Evolutionary conservation across 2,329 filamentous ascomycete genomes (phyloP), one percentile per base, ranked within the genome.

Genomic region (Aspergillus pseudotamarii): DNA sequence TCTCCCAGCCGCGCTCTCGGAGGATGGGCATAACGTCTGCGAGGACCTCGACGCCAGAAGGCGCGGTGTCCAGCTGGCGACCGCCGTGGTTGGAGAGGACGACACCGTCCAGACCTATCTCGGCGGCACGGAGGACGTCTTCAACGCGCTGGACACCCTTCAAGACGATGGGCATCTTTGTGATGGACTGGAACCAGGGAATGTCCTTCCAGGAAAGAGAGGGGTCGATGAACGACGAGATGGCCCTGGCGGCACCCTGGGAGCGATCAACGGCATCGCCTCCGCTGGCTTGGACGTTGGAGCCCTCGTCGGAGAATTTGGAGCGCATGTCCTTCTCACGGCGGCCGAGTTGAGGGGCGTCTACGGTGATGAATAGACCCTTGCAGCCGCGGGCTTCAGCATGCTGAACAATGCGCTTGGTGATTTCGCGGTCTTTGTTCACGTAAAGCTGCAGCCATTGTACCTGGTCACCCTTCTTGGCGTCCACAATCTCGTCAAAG

Each of bases 391-490:
- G 90, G 73, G 83, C 83, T 81, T 99, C 95, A 64, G 95, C 95
- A 79, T 98, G 93, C 80, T 94, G 79, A 56, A 99, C 91, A 70
- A 99, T 98, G 67, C 88, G 87, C 79, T 91, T 88, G 10, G 95
- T 99, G 78, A 99, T 94, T 36, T 85, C 86, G 61, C 95, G 91
- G 81, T 99, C 91, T 79, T 96, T 95, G 86, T 99, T 99, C 71
- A 99, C 92, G 80, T 97, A 96, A 0, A 99, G 87, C 81, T 99
- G 95, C 69, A 99, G 84, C 95, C 95, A 99, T 80, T 98, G 95
- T 5, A 93, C 88, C 78, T 97, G 94, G 66, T 91, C 89, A 51
- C 86, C 91, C 66, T 87, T 83, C 34, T 85, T 87, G 21, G 94
- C 95, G 77, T 98, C 95, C 68, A 96, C 84, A 64, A 99, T 97